phyloP scores from a whole-genome alignment of 208 protist species.

The Balamuthia mandrillaris region DNA sequence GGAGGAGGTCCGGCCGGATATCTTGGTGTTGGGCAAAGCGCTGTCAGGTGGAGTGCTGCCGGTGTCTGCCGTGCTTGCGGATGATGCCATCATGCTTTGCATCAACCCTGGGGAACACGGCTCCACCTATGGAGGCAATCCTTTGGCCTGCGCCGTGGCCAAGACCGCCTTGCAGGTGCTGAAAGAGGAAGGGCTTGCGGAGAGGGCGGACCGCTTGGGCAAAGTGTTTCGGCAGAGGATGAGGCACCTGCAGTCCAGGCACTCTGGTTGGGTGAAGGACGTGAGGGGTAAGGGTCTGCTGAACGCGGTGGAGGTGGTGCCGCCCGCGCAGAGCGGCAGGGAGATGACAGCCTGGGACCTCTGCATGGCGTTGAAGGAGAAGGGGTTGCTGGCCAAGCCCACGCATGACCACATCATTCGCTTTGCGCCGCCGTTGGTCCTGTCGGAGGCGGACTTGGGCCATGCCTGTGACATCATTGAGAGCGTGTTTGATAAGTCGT shows the following conservation, averaged over 20 bases:
- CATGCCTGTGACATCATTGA: slow-evolving; percentile 72
- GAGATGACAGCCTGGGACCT: slow-evolving; percentile 20
- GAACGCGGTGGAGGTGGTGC: slow-evolving; percentile 82
- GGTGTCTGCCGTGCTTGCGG: slow-evolving; percentile 76
- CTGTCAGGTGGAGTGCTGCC: slow-evolving; percentile 85
- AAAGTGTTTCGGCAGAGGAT: slow-evolving; percentile 62
- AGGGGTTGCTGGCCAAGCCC: slow-evolving; percentile 86
- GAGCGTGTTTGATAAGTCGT: slow-evolving; percentile 38
- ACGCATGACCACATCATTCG: slow-evolving; percentile 88
- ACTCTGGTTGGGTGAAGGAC: slow-evolving; percentile 54
- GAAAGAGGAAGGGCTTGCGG: slow-evolving; percentile 74
- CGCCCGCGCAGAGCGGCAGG: slow-evolving; percentile 34
- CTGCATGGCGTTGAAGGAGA: slow-evolving; percentile 58
- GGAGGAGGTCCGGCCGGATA: slow-evolving; percentile 74
- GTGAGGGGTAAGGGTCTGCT: slow-evolving; percentile 84
- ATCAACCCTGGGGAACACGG: slow-evolving; percentile 77
- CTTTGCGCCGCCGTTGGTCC: slow-evolving; percentile 83
- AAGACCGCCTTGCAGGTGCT: slow-evolving; percentile 80
- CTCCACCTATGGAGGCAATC: slow-evolving; percentile 85
- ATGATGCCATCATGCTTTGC: slow-evolving; percentile 78
- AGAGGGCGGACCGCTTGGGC: slow-evolving; percentile 69
- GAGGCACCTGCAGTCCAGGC: slow-evolving; percentile 35
- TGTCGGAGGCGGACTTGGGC: slow-evolving; percentile 74
- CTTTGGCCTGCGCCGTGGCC: slow-evolving; percentile 80
- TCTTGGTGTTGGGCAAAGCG: slow-evolving; percentile 85